These are phyloP conservation scores for Fusarium armeniacum DNA, from an alignment of 2,329 filamentous ascomycete species.

Conservation along the genomic window DNA sequence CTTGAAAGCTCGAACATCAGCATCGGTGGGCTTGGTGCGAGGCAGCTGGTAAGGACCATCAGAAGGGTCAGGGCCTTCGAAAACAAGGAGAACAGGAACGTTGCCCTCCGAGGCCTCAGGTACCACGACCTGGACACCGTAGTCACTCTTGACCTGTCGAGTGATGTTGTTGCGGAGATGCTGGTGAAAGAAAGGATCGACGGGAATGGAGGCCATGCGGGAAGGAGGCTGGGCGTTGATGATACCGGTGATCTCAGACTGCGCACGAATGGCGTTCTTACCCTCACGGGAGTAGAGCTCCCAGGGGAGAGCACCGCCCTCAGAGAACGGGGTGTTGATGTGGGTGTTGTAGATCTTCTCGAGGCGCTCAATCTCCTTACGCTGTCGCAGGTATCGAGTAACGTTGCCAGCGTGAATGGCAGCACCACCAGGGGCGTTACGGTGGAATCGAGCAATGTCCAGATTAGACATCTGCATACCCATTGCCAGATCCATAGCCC, in stretches of 20 bases:
- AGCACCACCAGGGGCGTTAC: conserved; percentile 77
- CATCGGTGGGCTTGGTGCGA: conserved; percentile 64
- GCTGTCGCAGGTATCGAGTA: conserved; percentile 87
- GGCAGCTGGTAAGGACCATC: conserved; percentile 67
- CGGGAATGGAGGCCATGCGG: conserved; percentile 74
- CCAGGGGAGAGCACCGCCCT: conserved; percentile 82
- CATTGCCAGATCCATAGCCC: conserved; percentile 88
- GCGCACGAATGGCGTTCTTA: conserved; percentile 83
- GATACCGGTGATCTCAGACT: conserved; percentile 80
- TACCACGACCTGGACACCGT: conserved; percentile 80
- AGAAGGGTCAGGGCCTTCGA: conserved; percentile 72
- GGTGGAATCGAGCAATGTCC: conserved; percentile 85
- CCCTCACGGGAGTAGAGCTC: conserved; percentile 89
- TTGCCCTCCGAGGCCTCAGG: conserved; percentile 73
- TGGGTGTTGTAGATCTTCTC: conserved; percentile 86
- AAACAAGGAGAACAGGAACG: conserved; percentile 78
- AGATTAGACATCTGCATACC: conserved; percentile 88
- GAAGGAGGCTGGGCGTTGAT: conserved; percentile 81
- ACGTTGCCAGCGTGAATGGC: conserved; percentile 86
- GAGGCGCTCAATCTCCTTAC: conserved; percentile 84
- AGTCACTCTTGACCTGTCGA: conserved; percentile 74
- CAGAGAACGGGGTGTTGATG: conserved; percentile 82
- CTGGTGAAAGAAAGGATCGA: conserved; percentile 85
- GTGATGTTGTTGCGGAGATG: conserved; percentile 76
- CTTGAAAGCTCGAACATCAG: conserved; percentile 68